Percentiles rank a stretch among this genome's conserved stretches.
Evolutionary conservation across 495 filamentous ascomycete species (phyloP).

Genomic region (Recurvomyces mirabilis): DNA sequence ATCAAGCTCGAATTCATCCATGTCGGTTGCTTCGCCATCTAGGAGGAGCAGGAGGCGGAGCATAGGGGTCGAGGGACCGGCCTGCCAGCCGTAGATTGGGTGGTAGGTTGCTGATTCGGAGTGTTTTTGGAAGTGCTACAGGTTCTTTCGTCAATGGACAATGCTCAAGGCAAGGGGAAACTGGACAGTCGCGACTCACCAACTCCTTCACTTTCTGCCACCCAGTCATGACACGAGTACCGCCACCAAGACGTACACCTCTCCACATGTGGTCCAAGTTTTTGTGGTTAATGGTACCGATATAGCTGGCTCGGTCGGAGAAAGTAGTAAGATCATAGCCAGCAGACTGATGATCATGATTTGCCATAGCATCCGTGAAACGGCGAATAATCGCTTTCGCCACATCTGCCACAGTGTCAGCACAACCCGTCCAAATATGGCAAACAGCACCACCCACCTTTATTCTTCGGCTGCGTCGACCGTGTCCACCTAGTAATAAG

Average conservation of each 20-base stretch:
- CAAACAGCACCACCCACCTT: slow-evolving; percentile 25
- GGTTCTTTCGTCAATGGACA: neutral
- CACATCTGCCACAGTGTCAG: slow-evolving; percentile 27
- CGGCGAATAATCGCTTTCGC: slow-evolving; percentile 36
- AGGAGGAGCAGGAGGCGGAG: slow-evolving; percentile 36
- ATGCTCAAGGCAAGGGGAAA: no score
- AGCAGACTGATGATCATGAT: slow-evolving; percentile 32
- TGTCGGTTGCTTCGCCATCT: slow-evolving; percentile 38
- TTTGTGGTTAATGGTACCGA: slow-evolving; percentile 32
- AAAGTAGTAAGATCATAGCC: slow-evolving; percentile 39
- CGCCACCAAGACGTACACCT: slow-evolving; percentile 31
- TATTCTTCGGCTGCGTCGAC: slow-evolving; percentile 38
- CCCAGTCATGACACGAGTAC: slow-evolving; percentile 37
- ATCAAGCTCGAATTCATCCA: slow-evolving; percentile 42
- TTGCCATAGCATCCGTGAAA: slow-evolving; percentile 36
- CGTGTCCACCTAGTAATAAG: slow-evolving; percentile 32
- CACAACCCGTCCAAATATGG: neutral
- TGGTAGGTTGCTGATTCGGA: slow-evolving; percentile 37
- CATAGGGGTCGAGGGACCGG: slow-evolving; percentile 36
- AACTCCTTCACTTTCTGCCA: slow-evolving; percentile 41
- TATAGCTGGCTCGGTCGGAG: slow-evolving; percentile 29
- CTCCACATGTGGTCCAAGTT: slow-evolving; percentile 34
- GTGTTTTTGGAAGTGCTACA: slow-evolving; percentile 36
- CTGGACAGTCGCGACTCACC: neutral
- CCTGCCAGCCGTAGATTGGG: slow-evolving; percentile 40